phyloP scores from a whole-genome alignment of 1,139 yeast species.

The Blastobotrys aristatus region DNA sequence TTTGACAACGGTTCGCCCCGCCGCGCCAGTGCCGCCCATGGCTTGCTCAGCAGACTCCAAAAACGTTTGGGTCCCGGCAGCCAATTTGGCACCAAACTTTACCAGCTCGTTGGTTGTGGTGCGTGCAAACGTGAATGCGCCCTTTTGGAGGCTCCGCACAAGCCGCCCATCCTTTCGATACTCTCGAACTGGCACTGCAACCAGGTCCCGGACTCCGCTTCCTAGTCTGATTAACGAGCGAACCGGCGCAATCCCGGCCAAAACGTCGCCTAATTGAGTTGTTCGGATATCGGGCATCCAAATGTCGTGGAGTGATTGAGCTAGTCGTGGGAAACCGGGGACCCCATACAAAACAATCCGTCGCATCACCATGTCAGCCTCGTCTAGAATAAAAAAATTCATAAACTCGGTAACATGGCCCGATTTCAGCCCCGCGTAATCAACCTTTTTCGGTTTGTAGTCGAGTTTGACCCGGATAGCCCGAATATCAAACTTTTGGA shows the following conservation, averaged over 20 bases:
- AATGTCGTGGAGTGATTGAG: slow-evolving; percentile 49
- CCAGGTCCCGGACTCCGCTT: slow-evolving; percentile 66
- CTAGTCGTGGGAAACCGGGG: slow-evolving; percentile 62
- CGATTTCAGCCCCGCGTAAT: slow-evolving; percentile 74
- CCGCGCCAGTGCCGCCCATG: slow-evolving; percentile 62
- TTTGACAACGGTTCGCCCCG: slow-evolving; percentile 33
- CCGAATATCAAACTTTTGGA: slow-evolving; percentile 63
- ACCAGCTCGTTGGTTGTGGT: slow-evolving; percentile 78
- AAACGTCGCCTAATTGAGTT: slow-evolving; percentile 71
- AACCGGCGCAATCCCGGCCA: slow-evolving; percentile 81
- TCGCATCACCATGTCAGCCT: slow-evolving; percentile 63
- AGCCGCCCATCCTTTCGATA: slow-evolving; percentile 68
- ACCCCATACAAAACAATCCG: slow-evolving; percentile 67
- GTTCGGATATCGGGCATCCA: slow-evolving; percentile 87
- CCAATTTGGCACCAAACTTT: slow-evolving; percentile 76
- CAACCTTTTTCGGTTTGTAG: slow-evolving; percentile 86
- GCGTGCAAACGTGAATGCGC: slow-evolving; percentile 70
- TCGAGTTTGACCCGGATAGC: slow-evolving; percentile 68
- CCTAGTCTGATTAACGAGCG: slow-evolving; percentile 75
- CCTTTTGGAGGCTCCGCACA: slow-evolving; percentile 67
- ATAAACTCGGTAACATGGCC: slow-evolving; percentile 84
- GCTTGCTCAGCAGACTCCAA: slow-evolving; percentile 76
- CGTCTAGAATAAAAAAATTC: slow-evolving; percentile 85
- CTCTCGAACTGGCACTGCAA: slow-evolving; percentile 69
- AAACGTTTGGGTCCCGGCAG: slow-evolving; percentile 82